Conservation (phyloP, 2,329 filamentous ascomycete genomes). For the Cladosporium sphaerospermum region DNA sequence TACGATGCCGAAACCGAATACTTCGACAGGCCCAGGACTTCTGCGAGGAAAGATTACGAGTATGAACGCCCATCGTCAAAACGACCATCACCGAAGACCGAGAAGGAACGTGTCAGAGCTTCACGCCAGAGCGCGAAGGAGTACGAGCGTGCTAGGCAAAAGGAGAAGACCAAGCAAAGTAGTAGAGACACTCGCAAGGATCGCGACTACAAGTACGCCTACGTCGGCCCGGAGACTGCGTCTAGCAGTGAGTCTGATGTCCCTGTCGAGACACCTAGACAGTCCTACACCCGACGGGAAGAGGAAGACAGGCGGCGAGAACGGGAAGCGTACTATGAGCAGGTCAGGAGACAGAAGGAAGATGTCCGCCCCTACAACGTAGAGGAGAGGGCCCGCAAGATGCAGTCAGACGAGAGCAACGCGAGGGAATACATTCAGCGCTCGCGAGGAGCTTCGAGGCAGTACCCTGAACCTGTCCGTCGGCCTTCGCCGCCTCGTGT, state of each 20-base stretch:
- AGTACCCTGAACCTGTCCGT: constrained; percentile 19
- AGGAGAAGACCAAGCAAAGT: constrained; percentile 34
- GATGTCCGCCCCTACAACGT: constrained; percentile 21
- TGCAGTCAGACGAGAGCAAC: constrained; percentile 19
- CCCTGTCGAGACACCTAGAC: background rate
- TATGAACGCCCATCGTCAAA: constrained; percentile 32
- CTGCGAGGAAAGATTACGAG: constrained; percentile 34
- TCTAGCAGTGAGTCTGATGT: constrained; percentile 25
- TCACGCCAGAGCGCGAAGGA: constrained; percentile 21
- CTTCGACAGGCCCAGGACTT: constrained; percentile 31
- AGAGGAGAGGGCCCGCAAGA: constrained; percentile 22
- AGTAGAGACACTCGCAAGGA: constrained; percentile 37
- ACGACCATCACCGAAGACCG: constrained; percentile 18
- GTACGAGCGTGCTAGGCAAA: constrained; percentile 33
- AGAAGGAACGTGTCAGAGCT: constrained; percentile 15
- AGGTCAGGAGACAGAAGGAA: constrained; percentile 18
- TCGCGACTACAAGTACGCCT: constrained; percentile 32
- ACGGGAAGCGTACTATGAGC: constrained; percentile 20
- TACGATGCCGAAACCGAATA: constrained; percentile 27
- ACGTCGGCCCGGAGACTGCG: constrained; percentile 26
- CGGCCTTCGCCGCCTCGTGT: constrained; percentile 23
- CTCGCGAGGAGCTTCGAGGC: constrained; percentile 15
- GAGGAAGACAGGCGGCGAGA: constrained; percentile 23
- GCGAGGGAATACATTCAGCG: constrained; percentile 25
- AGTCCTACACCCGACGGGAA: constrained; percentile 4